phyloP scores from a whole-genome alignment of 805 yeast species.

The Candida michaelii region DNA sequence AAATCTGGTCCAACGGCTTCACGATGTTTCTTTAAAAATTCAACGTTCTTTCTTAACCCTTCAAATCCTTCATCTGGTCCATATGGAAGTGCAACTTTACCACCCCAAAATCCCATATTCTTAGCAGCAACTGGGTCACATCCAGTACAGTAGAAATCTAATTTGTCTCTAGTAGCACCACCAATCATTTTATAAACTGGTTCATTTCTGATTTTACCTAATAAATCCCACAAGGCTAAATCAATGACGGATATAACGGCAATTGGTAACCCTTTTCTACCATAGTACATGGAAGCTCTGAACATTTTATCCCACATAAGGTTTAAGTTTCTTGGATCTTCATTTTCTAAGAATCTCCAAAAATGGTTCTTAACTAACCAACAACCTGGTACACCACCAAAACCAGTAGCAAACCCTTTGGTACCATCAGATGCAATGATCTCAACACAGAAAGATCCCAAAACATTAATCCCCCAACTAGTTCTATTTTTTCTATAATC shows the following conservation, averaged over 20 bases:
- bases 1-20: slow-evolving; percentile 50
- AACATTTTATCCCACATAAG: slow-evolving; percentile 49
- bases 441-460: slow-evolving; percentile 51
- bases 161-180: slow-evolving; percentile 46
- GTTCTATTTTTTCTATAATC: slow-evolving; percentile 46
- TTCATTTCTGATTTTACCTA: slow-evolving; percentile 50
- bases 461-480: slow-evolving; percentile 51
- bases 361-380: slow-evolving; percentile 49
- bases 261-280: slow-evolving; percentile 49
- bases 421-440: slow-evolving; percentile 49
- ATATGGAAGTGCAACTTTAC: slow-evolving; percentile 50
- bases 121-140: slow-evolving; percentile 48
- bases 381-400: slow-evolving; percentile 53
- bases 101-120: slow-evolving; percentile 53
- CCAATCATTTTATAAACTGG: slow-evolving; percentile 55
- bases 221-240: slow-evolving; percentile 50
- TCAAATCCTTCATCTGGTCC: slow-evolving; percentile 52
- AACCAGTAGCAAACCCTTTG: slow-evolving; percentile 51
- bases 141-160: slow-evolving; percentile 52
- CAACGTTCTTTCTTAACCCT: slow-evolving; percentile 47
- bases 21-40: slow-evolving; percentile 44
- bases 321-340: slow-evolving; percentile 48
- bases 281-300: slow-evolving; percentile 51
- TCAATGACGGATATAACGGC: slow-evolving; percentile 50
- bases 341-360: slow-evolving; percentile 44